Conservation (phyloP, 768 basidiomycete genomes). For the Mrakia gelida region DNA sequence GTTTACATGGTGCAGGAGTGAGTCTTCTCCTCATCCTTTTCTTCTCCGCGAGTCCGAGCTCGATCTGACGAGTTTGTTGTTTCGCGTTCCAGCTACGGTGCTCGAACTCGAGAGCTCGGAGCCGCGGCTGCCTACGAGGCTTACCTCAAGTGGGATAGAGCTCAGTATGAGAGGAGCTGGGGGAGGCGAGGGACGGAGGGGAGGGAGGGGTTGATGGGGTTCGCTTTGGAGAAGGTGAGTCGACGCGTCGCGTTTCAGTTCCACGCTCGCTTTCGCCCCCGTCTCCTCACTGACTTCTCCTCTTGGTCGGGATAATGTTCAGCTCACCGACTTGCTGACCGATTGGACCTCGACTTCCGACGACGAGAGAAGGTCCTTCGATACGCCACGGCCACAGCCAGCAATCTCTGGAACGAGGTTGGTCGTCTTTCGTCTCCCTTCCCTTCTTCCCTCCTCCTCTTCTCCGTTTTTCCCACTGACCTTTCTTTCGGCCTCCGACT, state of each 20-base stretch:
- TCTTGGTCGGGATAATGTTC: not conserved
- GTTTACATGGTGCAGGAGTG: constrained; percentile 14
- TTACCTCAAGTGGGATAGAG: constrained; percentile 7
- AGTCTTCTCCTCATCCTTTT: not conserved
- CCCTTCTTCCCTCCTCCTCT: not conserved
- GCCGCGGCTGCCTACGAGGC: constrained; percentile 20
- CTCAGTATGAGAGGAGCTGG: constrained; percentile 3
- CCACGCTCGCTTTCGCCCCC: not conserved
- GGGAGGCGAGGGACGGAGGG: not conserved
- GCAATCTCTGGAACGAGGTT: not conserved
- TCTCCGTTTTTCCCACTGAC: not conserved
- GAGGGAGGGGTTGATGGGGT: constrained; percentile 9
- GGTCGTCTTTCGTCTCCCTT: not conserved
- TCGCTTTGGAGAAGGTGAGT: constrained; percentile 18
- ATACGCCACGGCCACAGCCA: not conserved
- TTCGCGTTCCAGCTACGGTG: not conserved
- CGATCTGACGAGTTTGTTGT: not conserved
- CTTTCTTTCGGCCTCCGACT: not conserved
- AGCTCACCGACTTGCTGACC: constrained; percentile 3
- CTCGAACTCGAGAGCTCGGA: constrained; percentile 14
- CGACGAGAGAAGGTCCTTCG: not conserved
- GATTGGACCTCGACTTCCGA: not conserved
- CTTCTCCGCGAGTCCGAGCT: no score
- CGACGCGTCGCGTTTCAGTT: not conserved
- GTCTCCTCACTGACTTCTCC: not conserved